Evolutionary conservation across 257 asterid genomes (phyloP).

Genomic region (Primulina tabacum): DNA sequence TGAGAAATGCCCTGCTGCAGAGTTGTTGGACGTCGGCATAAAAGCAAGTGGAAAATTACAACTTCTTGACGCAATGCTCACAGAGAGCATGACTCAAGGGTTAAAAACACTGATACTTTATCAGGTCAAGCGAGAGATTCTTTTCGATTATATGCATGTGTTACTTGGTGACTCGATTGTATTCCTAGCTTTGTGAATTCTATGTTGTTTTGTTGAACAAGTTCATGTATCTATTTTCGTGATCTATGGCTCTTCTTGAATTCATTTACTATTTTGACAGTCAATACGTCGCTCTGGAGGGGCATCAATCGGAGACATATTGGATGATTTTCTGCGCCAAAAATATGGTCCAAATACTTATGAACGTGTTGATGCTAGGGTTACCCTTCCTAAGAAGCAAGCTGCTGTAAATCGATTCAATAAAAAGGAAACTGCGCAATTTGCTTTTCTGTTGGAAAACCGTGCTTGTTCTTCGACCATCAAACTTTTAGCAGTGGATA

Average conservation of each 20-base stretch:
- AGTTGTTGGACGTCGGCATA: conserved; percentile 59
- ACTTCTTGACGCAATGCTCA: conserved; percentile 68
- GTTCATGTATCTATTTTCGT: conserved; percentile 7
- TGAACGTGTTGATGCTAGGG: conserved; percentile 60
- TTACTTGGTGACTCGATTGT: neutral
- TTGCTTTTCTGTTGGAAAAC: conserved; percentile 75
- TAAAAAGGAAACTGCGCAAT: conserved; percentile 54
- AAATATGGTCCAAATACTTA: conserved; percentile 61
- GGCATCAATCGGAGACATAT: conserved; percentile 52
- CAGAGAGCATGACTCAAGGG: conserved; percentile 51
- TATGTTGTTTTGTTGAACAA: conserved; percentile 11
- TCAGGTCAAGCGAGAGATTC: conserved; percentile 45
- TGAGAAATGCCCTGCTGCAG: conserved; percentile 42
- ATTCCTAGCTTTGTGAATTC: conserved; percentile 5
- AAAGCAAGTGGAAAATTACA: conserved; percentile 83
- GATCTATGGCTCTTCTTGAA: conserved; percentile 17
- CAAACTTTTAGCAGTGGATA: conserved; percentile 59
- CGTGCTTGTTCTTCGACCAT: conserved; percentile 70
- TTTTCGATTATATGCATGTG: conserved; percentile 18
- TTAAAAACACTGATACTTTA: conserved; percentile 63
- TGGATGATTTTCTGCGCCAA: conserved; percentile 65
- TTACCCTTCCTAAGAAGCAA: conserved; percentile 48
- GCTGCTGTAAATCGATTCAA: conserved; percentile 71
- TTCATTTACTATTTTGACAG: conserved; percentile 38
- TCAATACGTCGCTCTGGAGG: conserved; percentile 37